Evolutionary conservation across 106 monocot genomes (phyloP).

Genomic region (Gastrodia elata): DNA sequence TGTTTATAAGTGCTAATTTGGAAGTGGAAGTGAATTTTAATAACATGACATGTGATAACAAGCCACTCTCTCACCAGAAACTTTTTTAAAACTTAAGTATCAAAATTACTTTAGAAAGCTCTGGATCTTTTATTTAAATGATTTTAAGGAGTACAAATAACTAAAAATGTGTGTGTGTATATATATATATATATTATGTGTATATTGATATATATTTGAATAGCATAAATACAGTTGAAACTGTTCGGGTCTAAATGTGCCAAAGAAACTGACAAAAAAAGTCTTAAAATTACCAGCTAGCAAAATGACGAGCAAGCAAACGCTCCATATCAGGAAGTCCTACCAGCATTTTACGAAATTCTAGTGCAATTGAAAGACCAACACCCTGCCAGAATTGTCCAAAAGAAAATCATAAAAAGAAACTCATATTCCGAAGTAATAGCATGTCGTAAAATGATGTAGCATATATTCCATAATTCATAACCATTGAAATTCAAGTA

Average conservation of each 20-base stretch:
- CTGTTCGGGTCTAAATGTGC: neutral
- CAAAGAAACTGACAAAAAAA: neutral
- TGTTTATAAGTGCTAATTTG: too few relatives aligned
- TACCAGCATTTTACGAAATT: slow-evolving; percentile 68
- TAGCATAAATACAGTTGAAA: neutral
- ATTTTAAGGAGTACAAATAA: too few relatives aligned
- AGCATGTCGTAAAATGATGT: neutral
- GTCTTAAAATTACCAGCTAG: slow-evolving; percentile 47
- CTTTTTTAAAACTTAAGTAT: too few relatives aligned
- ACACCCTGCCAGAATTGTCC: slow-evolving; percentile 16
- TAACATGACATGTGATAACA: too few relatives aligned
- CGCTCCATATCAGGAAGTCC: slow-evolving; percentile 95
- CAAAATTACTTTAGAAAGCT: too few relatives aligned
- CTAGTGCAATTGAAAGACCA: slow-evolving; percentile 33
- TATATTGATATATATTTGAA: too few relatives aligned
- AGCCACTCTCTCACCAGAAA: too few relatives aligned
- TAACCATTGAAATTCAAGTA: neutral
- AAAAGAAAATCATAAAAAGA: neutral
- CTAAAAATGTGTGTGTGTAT: too few relatives aligned
- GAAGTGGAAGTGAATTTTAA: too few relatives aligned
- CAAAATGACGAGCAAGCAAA: slow-evolving; percentile 74
- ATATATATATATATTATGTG: too few relatives aligned
- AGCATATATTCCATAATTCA: neutral
- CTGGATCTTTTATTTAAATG: too few relatives aligned
- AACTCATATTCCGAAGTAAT: neutral